Evolutionary conservation across 225 moss, liverwort and hornwort genomes (phyloP).

Genomic region (Pleurozium schreberi): DNA sequence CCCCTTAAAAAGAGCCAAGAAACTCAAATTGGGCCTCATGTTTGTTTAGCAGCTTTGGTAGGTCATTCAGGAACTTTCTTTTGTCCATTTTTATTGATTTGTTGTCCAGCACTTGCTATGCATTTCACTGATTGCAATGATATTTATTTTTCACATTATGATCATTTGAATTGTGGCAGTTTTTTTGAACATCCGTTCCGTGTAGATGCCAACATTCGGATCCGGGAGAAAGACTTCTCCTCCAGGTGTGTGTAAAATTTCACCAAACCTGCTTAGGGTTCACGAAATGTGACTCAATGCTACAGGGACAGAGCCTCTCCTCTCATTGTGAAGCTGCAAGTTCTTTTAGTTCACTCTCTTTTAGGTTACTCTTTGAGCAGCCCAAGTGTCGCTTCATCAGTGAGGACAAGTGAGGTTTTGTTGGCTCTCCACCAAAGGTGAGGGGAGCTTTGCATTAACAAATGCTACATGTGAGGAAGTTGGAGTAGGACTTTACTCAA

Average conservation of each 20-base stretch:
- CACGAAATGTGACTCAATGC: not conserved
- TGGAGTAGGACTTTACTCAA: not conserved
- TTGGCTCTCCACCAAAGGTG: not conserved
- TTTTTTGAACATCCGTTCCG: conserved; percentile 42
- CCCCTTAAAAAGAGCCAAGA: not conserved
- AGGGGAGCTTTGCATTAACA: not conserved
- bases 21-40: not conserved
- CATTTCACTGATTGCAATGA: not conserved
- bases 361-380: not conserved
- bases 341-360: not conserved
- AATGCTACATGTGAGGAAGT: not conserved
- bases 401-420: not conserved
- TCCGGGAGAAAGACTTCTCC: conserved; percentile 37
- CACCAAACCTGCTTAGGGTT: not conserved
- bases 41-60: not conserved
- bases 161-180: not conserved
- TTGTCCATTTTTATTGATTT: not conserved
- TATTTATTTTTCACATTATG: not conserved
- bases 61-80: not conserved
- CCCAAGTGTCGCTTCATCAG: not conserved
- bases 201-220: conserved; percentile 26
- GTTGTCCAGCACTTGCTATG: not conserved
- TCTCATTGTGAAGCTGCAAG: not conserved
- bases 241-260: conserved; percentile 27
- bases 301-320: not conserved